Evolutionary conservation across 352 stramenopile species (phyloP).

Genomic region (Phytophthora constricta): DNA sequence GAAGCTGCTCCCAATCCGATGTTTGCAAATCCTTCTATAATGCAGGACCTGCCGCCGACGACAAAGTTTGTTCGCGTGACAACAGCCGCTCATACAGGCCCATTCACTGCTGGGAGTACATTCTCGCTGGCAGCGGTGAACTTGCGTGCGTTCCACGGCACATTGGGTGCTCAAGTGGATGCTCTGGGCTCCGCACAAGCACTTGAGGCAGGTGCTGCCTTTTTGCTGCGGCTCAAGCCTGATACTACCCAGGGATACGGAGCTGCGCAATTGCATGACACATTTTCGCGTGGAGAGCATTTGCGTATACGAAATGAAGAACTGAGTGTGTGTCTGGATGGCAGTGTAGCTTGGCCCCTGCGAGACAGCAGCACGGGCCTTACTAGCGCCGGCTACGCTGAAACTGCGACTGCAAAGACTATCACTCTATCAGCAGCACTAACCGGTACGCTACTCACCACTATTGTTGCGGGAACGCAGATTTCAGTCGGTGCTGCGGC

Average conservation of each 20-base stretch:
- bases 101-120: conserved; percentile 62
- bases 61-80: conserved; percentile 70
- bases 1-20: conserved; percentile 34
- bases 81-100: conserved; percentile 68
- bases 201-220: conserved; percentile 37
- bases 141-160: conserved; percentile 51
- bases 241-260: conserved; percentile 47
- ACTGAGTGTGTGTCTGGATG: conserved; percentile 73
- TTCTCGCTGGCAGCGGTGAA: conserved; percentile 72
- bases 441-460: conserved; percentile 21
- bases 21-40: conserved; percentile 20
- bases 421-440: conserved; percentile 59
- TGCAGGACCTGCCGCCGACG: conserved; percentile 36
- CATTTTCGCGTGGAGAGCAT: conserved; percentile 70
- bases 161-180: conserved; percentile 53
- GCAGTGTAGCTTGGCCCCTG: conserved; percentile 56
- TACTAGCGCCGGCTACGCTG: conserved; percentile 38
- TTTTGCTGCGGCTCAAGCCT: conserved; percentile 58
- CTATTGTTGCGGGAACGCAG: conserved; percentile 42
- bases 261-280: conserved; percentile 32
- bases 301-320: conserved; percentile 65
- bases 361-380: conserved; percentile 37
- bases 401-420: not conserved
- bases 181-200: conserved; percentile 50
- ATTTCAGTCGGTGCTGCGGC: conserved; percentile 47